Evolutionary conservation across 257 asterid species (phyloP).

Genomic region (Lantana camara): DNA sequence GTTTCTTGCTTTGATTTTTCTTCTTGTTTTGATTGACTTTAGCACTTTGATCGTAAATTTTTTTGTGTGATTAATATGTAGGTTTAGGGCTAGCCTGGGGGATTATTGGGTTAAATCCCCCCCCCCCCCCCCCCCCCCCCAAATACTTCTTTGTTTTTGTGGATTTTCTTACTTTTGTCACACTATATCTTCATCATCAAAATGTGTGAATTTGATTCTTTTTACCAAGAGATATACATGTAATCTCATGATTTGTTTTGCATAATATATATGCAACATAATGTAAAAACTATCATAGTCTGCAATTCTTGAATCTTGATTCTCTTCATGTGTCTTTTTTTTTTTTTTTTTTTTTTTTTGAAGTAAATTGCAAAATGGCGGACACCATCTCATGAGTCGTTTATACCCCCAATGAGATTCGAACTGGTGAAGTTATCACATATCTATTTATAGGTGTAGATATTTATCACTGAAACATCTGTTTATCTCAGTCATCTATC

Average conservation of each 20-base stretch:
- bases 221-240: conserved; percentile 7
- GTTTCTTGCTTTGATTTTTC: conserved; percentile 11
- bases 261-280: not conserved
- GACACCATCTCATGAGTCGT: no score
- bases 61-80: conserved; percentile 50
- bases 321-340: no score
- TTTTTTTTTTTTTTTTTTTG: not conserved
- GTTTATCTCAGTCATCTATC: no score
- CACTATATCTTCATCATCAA: conserved; percentile 15
- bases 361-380: no score
- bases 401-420: no score
- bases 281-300: not conserved
- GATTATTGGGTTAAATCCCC: conserved; percentile 23
- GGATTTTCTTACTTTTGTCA: not conserved
- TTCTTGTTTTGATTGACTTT: not conserved
- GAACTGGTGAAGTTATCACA: no score
- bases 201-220: conserved; percentile 16
- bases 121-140: conserved; percentile 6
- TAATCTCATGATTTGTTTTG: conserved; percentile 16
- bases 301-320: conserved; percentile 13
- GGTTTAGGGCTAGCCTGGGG: conserved; percentile 48
- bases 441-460: no score
- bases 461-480: no score
- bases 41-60: conserved; percentile 13
- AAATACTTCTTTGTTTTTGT: not conserved